Evolutionary conservation across 1,284 basidiomycete genomes (phyloP), one percentile per base, ranked within the genome.

Genomic region (Anthracocystis walkeri): DNA sequence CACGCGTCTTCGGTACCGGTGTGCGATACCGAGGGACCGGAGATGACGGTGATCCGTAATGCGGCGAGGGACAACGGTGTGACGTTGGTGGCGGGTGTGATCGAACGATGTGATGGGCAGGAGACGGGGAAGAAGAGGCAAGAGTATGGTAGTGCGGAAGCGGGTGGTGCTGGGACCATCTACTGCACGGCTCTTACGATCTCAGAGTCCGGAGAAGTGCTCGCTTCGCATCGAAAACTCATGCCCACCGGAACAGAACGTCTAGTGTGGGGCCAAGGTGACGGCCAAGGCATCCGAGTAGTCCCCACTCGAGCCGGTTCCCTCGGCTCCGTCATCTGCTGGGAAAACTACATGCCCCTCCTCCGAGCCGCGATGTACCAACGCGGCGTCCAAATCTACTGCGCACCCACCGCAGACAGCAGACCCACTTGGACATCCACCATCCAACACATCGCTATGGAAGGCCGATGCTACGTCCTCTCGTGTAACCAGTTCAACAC

Each of bases 381-480:
- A 11, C 85, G 88, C 58, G 90, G 90, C 7, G 90, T 89, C 2
- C 88, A 91, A 77, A 86, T 91, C 21, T 91, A 91, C 81, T 90
- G 90, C 78, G 90, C 89, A 0, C 90, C 91, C 0, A 92, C 91
- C 1, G 91, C 92, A 27, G 92, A 93, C 79, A 87, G 88, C 3
- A 87, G 92, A 12, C 88, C 88, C 1, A 87, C 86, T 1, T 92
- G 91, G 91, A 87, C 88, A 66, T 87, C 87, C 59, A 89, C 89
- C 1, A 92, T 92, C 90, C 85, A 87, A 55, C 91, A 92, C 80
- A 91, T 93, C 55, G 91, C 91, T 1, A 86, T 90, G 55, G 92
- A 93, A 84, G 92, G 91, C 2, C 88, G 92, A 25, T 92, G 91
- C 85, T 92, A 91, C 82, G 92, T 92, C 44, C 85, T 92, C 27